Base-by-base conservation (phyloP, 306 rosid species). In the Lupinus albus region DNA sequence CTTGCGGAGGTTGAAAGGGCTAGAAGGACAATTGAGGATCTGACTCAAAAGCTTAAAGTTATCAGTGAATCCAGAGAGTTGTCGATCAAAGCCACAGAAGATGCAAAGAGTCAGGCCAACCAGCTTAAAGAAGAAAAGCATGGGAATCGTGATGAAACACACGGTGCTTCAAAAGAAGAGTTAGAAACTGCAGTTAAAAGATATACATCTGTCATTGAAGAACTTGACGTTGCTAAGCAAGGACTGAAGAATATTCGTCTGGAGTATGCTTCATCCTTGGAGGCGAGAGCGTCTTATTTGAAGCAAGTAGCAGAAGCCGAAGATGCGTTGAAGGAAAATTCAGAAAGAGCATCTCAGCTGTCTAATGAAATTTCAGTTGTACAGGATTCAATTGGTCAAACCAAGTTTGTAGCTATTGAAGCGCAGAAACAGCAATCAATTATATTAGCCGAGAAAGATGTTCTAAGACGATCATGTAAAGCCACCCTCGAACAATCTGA, bases 141-240 rank as follows among this genome's bases (percentile, higher is more conserved):
- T 47, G 85, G 74, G 3, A 21, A 58, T 55, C 73, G 66, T 53
- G 81, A 70, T 30, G 92, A 68, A 78, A 66, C 73, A 41, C 70
- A 78, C 28, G 80, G 71, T 63, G 80, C 83, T 42, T 86, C 84
- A 95, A 86, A 87, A 80, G 82, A 85, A 67, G 96, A 94, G 62
- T 70, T 94, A 58, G 97, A 94, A 77, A 41, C 69, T 57, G 78
- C 86, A 61, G 84, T 92, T 67, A 79, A 77, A 41, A 85, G 83
- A 61, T 90, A 90, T 61, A 65, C 67, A 64, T 55, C 78, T n/a
- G 80, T 84, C 18, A 82, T 85, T 64, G 73, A 86, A 18, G 96
- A 94, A 68, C 95, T 94, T 2, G 88, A 88, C 79, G 80, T 87
- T 52, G 89, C 97, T 3, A 94, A 94, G 79, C 88, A 86, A 80